Conservation (phyloP, 345 rosid genomes). For the Sonneratia alba region DNA sequence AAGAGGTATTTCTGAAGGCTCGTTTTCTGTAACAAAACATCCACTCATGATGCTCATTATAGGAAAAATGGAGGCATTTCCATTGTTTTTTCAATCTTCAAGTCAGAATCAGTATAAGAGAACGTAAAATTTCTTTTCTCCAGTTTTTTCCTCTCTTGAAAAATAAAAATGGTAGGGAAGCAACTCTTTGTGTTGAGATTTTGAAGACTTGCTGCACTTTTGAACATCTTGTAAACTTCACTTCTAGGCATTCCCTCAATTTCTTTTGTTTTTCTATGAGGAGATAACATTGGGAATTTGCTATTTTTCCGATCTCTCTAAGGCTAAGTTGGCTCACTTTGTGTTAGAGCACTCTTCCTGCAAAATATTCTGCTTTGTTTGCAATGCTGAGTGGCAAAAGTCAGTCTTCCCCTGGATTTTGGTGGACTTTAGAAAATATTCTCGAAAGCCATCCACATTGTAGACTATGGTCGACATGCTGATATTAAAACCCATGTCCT, state of each 20-base stretch:
- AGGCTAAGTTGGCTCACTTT: neutral
- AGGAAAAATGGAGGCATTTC: neutral
- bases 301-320: neutral
- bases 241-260: neutral
- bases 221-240: neutral
- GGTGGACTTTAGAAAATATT: too few relatives aligned
- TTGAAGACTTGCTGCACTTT: neutral
- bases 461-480: too few relatives aligned
- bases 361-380: neutral
- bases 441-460: too few relatives aligned
- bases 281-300: neutral
- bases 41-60: neutral
- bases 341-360: neutral
- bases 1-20: slow-evolving; percentile 44
- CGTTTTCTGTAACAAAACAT: neutral
- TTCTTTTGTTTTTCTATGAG: neutral
- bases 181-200: neutral
- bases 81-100: neutral
- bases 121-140: neutral
- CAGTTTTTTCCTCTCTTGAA: neutral
- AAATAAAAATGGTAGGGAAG: neutral
- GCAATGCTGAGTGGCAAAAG: neutral
- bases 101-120: neutral
- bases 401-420: neutral
- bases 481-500: too few relatives aligned